These are phyloP conservation scores for Torrubiellomyces zombiae DNA, from an alignment of 2,329 filamentous ascomycete genomes.

Conservation along the genomic window DNA sequence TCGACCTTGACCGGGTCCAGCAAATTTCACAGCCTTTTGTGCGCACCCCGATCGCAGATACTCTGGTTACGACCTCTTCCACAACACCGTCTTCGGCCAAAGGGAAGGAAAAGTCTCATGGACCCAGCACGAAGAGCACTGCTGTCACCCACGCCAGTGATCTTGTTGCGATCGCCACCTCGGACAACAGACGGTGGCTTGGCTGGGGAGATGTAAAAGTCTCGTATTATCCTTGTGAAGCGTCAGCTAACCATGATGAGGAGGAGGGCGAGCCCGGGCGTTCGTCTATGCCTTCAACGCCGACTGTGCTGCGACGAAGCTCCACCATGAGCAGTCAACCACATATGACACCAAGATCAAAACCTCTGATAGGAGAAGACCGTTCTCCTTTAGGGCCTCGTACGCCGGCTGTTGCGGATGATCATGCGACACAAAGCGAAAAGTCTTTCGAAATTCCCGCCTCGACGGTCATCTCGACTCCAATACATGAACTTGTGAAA, in stretches of 20 bases:
- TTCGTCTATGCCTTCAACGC: slow-evolving; percentile 45
- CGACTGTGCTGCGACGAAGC: slow-evolving; percentile 58
- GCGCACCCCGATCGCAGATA: slow-evolving; percentile 44
- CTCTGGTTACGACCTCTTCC: slow-evolving; percentile 33
- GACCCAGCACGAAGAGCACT: slow-evolving; percentile 26
- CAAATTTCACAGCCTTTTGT: slow-evolving; percentile 70
- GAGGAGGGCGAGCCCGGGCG: slow-evolving; percentile 11
- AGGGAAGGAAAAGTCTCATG: slow-evolving; percentile 52
- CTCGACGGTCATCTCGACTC: slow-evolving; percentile 30
- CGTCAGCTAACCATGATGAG: slow-evolving; percentile 9
- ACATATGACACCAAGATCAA: slow-evolving; percentile 26
- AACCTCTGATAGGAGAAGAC: slow-evolving; percentile 19
- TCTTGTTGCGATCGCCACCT: slow-evolving; percentile 55
- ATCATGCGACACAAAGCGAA: slow-evolving; percentile 24
- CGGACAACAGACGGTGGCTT: slow-evolving; percentile 43
- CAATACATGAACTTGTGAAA: slow-evolving; percentile 39
- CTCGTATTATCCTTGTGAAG: slow-evolving; percentile 50
- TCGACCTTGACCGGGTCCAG: slow-evolving; percentile 64
- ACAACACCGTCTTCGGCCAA: slow-evolving; percentile 46
- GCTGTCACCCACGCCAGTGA: slow-evolving; percentile 65
- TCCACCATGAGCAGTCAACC: slow-evolving; percentile 33
- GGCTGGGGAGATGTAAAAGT: slow-evolving; percentile 70
- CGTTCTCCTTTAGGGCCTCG: slow-evolving; percentile 32
- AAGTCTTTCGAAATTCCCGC: slow-evolving; percentile 50
- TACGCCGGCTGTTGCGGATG: slow-evolving; percentile 21